Percentiles rank a stretch among this genome's conserved stretches.
These are phyloP conservation scores for Pythium dissimile DNA, from an alignment of 352 stramenopile genomes.

Conservation along the genomic window DNA sequence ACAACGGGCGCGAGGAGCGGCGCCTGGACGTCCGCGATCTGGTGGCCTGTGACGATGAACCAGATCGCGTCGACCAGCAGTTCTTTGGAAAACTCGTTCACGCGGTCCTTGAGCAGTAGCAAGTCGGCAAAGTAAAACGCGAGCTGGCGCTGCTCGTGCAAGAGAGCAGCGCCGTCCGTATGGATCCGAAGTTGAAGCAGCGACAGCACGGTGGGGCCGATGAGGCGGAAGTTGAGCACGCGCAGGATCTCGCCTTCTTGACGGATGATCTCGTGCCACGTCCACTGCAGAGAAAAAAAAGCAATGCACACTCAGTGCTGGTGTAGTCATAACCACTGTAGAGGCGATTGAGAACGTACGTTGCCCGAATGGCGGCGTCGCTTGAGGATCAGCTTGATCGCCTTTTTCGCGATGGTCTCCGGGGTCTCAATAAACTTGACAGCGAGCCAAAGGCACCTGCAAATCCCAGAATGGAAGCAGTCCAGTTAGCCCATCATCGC, in stretches of 20 bases:
- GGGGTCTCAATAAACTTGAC: slow-evolving; percentile 72
- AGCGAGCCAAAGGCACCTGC: slow-evolving; percentile 64
- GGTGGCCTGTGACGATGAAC: slow-evolving; percentile 47
- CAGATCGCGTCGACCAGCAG: slow-evolving; percentile 54
- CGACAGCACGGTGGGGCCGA: slow-evolving; percentile 42
- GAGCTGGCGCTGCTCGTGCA: slow-evolving; percentile 35
- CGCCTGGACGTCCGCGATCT: slow-evolving; percentile 42
- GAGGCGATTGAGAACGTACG: slow-evolving; percentile 27
- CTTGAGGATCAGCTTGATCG: slow-evolving; percentile 63
- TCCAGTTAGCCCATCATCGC: neutral
- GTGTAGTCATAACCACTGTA: neutral
- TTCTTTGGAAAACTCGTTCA: slow-evolving; percentile 39
- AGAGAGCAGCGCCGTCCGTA: slow-evolving; percentile 9
- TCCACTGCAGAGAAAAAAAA: slow-evolving; percentile 35
- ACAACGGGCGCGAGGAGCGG: slow-evolving; percentile 50
- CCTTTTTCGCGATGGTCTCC: slow-evolving; percentile 47
- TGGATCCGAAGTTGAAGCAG: slow-evolving; percentile 45
- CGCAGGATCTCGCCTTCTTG: slow-evolving; percentile 44
- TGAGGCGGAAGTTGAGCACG: slow-evolving; percentile 50
- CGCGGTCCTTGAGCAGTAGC: slow-evolving; percentile 41
- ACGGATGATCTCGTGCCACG: slow-evolving; percentile 54
- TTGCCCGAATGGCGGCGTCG: slow-evolving; percentile 54
- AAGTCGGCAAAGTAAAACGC: slow-evolving; percentile 62
- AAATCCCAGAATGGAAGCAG: neutral
- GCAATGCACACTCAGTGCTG: neutral